Base-by-base conservation (phyloP, 768 basidiomycete species). In the Lactarius quietus region DNA sequence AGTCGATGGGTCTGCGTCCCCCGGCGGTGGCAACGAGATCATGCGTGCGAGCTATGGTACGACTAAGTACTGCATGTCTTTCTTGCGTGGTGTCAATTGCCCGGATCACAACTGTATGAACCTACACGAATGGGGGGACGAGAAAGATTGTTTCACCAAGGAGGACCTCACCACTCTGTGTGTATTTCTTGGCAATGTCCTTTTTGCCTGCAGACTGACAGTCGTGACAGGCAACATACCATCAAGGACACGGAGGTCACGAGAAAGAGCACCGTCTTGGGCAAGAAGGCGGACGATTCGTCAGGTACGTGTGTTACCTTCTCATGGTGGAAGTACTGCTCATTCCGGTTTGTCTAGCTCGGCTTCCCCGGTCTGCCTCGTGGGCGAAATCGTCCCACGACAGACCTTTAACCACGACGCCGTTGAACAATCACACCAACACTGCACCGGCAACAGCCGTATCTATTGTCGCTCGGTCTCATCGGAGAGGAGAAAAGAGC, bases 121-220 rank as follows among this genome's bases (percentile, higher is more conserved):
- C 74, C 78, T 95, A 52, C 97, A 99, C 74, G 97, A 98, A 75
- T 97, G 94, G 93, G 97, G 95, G 38, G 97, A 98, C 67, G 96
- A 98, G 77, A 91, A 93, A 62, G 97, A 99, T 75, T 95, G 93
- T 72, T 95, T 97, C 74, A 95, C 95, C 1, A 95, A 95, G 77
- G 95, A 98, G 74, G 96, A 98, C 76, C 79, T 96, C 64, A 90
- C 93, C 29, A 96, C 95, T 0, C 77, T 95, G 94, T 96, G 73
- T 55, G 86, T 82, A 3, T 60, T n/a, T n/a, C 68, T 67, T 45
- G 35, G 33, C 67, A 59, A 36, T 54, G 18, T 62, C 33, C 33
- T 7, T 33, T 61, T 52, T 57, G 64, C 2, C 69, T 35, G 35
- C n/a, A 1, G 29, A 57, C 61, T 68, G 59, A 54, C 57, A 61